These are phyloP conservation scores for Colletotrichum sp. DNA, from an alignment of 2,329 filamentous ascomycete species.

Conservation along the genomic window DNA sequence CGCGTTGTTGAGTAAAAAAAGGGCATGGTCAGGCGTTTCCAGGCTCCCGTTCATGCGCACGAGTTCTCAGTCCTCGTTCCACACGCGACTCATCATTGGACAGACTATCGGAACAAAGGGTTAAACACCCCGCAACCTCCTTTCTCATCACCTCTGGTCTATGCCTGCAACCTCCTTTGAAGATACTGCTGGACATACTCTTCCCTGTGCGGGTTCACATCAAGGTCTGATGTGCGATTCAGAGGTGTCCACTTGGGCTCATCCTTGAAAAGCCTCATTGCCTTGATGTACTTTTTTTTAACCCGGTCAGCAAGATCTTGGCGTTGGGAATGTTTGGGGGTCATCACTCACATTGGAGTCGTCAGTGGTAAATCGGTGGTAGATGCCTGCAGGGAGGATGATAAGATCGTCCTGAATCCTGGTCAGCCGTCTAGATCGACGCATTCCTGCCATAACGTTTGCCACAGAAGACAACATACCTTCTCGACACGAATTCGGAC, in stretches of 20 bases:
- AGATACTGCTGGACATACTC: conserved; percentile 68
- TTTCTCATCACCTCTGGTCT: not conserved
- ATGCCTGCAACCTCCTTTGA: not conserved
- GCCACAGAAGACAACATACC: conserved; percentile 38
- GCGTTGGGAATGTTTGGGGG: not conserved
- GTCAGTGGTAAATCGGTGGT: conserved; percentile 96
- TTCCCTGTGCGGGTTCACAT: conserved; percentile 78
- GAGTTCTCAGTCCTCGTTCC: not conserved
- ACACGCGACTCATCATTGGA: not conserved
- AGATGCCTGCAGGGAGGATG: conserved; percentile 92
- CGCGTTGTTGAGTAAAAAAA: not conserved
- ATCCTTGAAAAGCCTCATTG: conserved; percentile 96
- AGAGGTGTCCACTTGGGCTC: conserved; percentile 98
- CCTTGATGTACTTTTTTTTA: conserved; percentile 79
- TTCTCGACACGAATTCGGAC: conserved; percentile 84
- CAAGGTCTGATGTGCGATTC: conserved; percentile 78
- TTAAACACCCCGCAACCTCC: not conserved
- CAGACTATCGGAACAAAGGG: not conserved
- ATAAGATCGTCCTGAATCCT: conserved; percentile 74
- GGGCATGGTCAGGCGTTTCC: not conserved
- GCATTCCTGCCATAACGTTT: not conserved
- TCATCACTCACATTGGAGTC: conserved; percentile 77
- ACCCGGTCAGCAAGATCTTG: not conserved
- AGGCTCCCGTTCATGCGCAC: not conserved
- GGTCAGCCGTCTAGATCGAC: not conserved